These are phyloP conservation scores for Trametes maxima DNA, from an alignment of 768 basidiomycete genomes.

Conservation along the genomic window DNA sequence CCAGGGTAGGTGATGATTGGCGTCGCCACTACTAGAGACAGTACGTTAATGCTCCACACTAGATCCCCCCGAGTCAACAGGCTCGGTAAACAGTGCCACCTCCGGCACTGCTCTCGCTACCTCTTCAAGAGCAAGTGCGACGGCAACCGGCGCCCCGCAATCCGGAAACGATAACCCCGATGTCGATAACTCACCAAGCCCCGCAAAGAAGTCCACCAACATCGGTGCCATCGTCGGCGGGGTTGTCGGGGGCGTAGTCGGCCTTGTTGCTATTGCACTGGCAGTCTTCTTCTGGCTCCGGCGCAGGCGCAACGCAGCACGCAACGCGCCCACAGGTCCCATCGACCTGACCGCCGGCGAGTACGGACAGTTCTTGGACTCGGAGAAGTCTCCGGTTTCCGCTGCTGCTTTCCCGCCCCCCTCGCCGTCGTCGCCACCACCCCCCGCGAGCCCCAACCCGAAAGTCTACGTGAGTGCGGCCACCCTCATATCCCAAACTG, in stretches of 20 bases:
- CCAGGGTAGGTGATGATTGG: neutral
- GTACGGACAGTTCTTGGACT: constrained; percentile 6
- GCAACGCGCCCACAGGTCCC: constrained; percentile 7
- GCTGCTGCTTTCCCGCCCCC: neutral
- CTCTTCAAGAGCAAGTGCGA: neutral
- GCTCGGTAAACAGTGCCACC: neutral
- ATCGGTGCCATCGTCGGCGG: constrained; percentile 15
- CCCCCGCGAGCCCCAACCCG: neutral
- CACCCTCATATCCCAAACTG: no score
- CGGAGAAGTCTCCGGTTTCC: constrained; percentile 3
- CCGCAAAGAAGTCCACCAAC: constrained; percentile 14
- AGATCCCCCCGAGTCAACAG: neutral
- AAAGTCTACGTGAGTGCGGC: constrained; percentile 13
- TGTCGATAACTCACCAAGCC: neutral
- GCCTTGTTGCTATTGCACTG: neutral
- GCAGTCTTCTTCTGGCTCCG: constrained; percentile 13
- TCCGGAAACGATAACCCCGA: neutral
- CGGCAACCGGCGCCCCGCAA: neutral
- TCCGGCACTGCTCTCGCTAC: neutral
- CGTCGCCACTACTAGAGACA: neutral
- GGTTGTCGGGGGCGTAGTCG: constrained; percentile 15
- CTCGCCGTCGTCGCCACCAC: neutral
- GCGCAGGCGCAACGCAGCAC: constrained; percentile 1
- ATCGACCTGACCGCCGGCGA: constrained; percentile 9
- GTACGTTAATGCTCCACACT: neutral